Percentiles rank a stretch among this genome's conserved stretches.
Conservation (phyloP, 2,329 filamentous ascomycete species). For the Aureobasidium mangrovei region DNA sequence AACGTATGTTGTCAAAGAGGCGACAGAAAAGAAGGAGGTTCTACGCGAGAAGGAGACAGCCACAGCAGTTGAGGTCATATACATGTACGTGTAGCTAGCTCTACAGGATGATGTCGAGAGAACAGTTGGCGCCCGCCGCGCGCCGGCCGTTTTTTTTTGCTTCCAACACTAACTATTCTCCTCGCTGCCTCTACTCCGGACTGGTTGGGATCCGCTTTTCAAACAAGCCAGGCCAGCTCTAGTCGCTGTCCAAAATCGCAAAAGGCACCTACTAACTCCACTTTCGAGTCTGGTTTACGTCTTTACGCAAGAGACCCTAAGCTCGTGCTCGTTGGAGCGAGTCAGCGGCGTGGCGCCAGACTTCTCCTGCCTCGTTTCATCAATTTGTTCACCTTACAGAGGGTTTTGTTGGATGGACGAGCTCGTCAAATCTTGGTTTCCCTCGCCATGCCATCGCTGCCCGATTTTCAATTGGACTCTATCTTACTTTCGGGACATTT, state of each 20-base stretch:
- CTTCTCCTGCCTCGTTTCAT: too few species aligned
- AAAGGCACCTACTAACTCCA: not conserved
- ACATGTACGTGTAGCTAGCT: slow-evolving; percentile 5
- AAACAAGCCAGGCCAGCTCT: not conserved
- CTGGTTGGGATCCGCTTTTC: slow-evolving; percentile 5
- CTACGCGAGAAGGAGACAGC: not conserved
- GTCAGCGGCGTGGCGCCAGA: not conserved
- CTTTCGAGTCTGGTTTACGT: too few species aligned
- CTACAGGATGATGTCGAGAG: slow-evolving; percentile 12
- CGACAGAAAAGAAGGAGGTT: not conserved
- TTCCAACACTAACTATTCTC: not conserved
- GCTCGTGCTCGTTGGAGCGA: not conserved
- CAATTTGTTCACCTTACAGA: not conserved
- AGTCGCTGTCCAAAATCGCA: too few species aligned
- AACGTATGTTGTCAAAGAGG: not conserved
- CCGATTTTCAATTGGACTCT: not conserved
- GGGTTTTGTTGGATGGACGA: not conserved
- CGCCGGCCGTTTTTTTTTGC: slow-evolving; percentile 10
- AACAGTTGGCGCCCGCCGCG: slow-evolving; percentile 9
- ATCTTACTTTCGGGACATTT: slow-evolving; percentile 1
- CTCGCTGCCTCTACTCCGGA: slow-evolving; percentile 9
- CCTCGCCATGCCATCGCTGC: not conserved
- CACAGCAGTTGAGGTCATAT: slow-evolving; percentile 13
- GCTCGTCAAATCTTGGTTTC: not conserved
- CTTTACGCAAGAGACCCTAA: too few species aligned